Evolutionary conservation across 2,329 filamentous ascomycete genomes (phyloP), one percentile per base, ranked within the genome.

Genomic region (Hypomyces rosellus): DNA sequence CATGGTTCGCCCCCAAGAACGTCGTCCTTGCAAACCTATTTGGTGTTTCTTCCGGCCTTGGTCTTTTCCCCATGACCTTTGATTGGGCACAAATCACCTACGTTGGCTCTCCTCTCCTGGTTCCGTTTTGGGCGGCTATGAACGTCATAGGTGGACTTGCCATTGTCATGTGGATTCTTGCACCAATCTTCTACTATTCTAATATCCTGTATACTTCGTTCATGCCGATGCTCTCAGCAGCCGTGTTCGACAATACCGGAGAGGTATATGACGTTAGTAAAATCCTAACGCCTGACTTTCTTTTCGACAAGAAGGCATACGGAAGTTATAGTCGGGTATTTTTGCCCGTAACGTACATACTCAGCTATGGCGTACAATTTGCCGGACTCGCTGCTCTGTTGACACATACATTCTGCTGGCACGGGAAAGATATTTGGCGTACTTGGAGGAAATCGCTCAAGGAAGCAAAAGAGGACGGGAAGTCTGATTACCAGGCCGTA

Each of bases 11-110:
- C 3, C 89, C 89, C 0, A 84, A 89, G 57, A 95, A 86, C 58
- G 86, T 93, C n/a, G 82, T 95, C 3, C 73, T 95, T 41, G 86
- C 89, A 30, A 95, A 95, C 65, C 72, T 95, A 56, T 95, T 95
- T 62, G 89, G 89, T 14, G 86, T 92, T 14, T 80, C 83, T n/a
- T 92, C 89, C 2, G 89, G 89, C 2, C 76, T 95, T 13, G 89
- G 89, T 1, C 70, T 95, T 34, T 89, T 95, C 54, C 89, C 89
- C 0, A 65, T 95, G 60, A 95, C 89, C 0, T 95, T 95, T 61
- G 89, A 95, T 70, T 95, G 89, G 89, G 87, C 88, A 1, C 89
- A 95, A 63, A 85, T 95, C 55, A 89, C 89, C 0, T 85, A 92
- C 62, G 93, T 95, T 59, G 89, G 89, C 14, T 93, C 88, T 4